Evolutionary conservation across 495 filamentous ascomycete genomes (phyloP).

Genomic region (Amphirosellinia nigrospora): DNA sequence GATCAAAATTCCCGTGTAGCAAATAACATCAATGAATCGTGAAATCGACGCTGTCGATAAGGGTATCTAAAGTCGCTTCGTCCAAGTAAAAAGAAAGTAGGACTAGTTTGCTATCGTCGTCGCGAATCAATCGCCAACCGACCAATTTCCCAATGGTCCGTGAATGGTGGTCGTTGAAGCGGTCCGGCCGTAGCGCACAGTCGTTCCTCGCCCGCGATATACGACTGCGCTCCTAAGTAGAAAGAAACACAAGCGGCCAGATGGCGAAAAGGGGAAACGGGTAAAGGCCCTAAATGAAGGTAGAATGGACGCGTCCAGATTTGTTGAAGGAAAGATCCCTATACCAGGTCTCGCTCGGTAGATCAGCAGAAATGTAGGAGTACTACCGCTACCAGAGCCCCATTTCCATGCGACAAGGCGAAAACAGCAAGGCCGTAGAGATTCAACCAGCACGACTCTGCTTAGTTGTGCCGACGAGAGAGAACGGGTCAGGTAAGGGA

Average conservation of each 20-base stretch:
- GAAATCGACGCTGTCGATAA: conserved; percentile 30
- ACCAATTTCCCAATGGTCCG: conserved; percentile 24
- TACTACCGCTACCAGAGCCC: not conserved
- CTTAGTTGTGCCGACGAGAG: not conserved
- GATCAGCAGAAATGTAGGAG: conserved; percentile 10
- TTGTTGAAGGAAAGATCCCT: not conserved
- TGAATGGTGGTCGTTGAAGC: conserved; percentile 33
- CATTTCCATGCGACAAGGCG: conserved; percentile 1
- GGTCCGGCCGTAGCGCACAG: conserved; percentile 53
- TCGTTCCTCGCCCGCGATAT: conserved; percentile 61
- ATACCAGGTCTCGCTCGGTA: not conserved
- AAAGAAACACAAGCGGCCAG: conserved; percentile 26
- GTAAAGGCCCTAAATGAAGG: not conserved
- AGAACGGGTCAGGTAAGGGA: conserved; percentile 4
- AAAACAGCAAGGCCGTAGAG: not conserved
- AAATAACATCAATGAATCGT: conserved; percentile 15
- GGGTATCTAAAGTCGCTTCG: conserved; percentile 40
- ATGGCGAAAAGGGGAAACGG: not conserved
- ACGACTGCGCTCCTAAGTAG: conserved; percentile 51
- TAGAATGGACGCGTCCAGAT: not conserved
- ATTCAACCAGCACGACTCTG: not conserved
- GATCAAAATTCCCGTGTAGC: conserved; percentile 2
- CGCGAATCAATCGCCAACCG: conserved; percentile 42
- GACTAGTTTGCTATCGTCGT: conserved; percentile 27
- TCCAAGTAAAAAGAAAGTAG: conserved; percentile 25